A percentile compares a stretch with the other conserved stretches of the same genome.
Evolutionary conservation across 1,284 basidiomycete genomes (phyloP).

Genomic region (Boletus semigastroideus): DNA sequence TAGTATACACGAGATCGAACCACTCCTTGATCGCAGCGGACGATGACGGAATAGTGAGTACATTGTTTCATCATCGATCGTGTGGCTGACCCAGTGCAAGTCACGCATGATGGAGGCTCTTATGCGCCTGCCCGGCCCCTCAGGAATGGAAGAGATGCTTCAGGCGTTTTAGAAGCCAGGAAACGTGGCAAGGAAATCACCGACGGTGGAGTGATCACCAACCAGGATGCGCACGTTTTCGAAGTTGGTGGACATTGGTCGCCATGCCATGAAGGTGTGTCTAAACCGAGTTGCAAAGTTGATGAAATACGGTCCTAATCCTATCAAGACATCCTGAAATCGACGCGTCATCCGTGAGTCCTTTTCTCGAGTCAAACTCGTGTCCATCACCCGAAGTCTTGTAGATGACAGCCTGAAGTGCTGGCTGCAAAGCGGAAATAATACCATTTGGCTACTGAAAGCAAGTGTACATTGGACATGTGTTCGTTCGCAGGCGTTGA

Average conservation of each 20-base stretch:
- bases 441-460: not conserved
- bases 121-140: constrained; percentile 2
- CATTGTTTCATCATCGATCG: constrained; percentile 1
- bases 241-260: not conserved
- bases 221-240: constrained; percentile 3
- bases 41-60: not conserved
- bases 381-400: not conserved
- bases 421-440: not conserved
- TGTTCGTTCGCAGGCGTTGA: not conserved
- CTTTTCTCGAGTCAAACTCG: not conserved
- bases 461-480: not conserved
- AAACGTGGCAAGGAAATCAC: not conserved
- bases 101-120: not conserved
- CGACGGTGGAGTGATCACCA: not conserved
- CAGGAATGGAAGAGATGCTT: constrained; percentile 3
- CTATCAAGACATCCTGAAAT: not conserved
- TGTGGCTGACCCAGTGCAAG: not conserved
- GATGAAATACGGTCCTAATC: not conserved
- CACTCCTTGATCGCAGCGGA: constrained; percentile 1
- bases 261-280: constrained; percentile 10
- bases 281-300: not conserved
- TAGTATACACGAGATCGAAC: constrained; percentile 1
- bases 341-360: not conserved
- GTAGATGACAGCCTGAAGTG: not conserved
- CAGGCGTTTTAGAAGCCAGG: constrained; percentile 1